A percentile compares a stretch with the other conserved stretches of the same genome.
phyloP scores from a whole-genome alignment of 78 protist genomes.

The Dictyostelium firmibasis region DNA sequence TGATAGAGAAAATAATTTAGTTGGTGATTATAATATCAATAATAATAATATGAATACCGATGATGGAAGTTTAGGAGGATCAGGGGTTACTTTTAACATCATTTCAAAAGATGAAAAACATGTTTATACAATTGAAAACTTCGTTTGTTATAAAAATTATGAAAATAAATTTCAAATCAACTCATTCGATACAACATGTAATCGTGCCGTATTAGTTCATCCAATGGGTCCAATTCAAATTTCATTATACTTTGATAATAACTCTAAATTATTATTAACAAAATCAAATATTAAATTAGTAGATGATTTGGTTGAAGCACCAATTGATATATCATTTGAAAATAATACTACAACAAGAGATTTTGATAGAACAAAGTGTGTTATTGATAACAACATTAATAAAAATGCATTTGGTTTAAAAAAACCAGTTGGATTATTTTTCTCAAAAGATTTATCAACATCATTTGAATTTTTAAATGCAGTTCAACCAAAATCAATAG shows the following conservation, averaged over 20 bases:
- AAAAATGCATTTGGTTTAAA: neutral
- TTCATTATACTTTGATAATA: neutral
- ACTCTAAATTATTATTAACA: neutral
- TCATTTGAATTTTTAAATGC: neutral
- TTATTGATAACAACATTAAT: neutral
- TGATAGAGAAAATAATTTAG: neutral
- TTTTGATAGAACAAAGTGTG: no score
- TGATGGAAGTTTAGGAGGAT: neutral
- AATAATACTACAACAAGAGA: neutral
- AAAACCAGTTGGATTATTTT: neutral
- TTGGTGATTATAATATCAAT: neutral
- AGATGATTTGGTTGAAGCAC: neutral
- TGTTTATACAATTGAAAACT: neutral
- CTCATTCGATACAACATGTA: neutral
- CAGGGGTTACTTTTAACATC: neutral
- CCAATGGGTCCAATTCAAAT: neutral
- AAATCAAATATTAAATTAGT: neutral
- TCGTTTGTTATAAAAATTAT: neutral
- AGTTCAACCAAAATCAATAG: neutral
- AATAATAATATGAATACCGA: neutral
- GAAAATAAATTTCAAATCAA: neutral
- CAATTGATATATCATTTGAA: neutral
- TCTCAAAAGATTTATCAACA: neutral
- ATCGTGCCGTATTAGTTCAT: conserved; percentile 1
- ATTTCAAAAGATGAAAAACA: neutral